Base-by-base conservation (phyloP, 2,329 filamentous ascomycete genomes). In the Scedosporium boydii region DNA sequence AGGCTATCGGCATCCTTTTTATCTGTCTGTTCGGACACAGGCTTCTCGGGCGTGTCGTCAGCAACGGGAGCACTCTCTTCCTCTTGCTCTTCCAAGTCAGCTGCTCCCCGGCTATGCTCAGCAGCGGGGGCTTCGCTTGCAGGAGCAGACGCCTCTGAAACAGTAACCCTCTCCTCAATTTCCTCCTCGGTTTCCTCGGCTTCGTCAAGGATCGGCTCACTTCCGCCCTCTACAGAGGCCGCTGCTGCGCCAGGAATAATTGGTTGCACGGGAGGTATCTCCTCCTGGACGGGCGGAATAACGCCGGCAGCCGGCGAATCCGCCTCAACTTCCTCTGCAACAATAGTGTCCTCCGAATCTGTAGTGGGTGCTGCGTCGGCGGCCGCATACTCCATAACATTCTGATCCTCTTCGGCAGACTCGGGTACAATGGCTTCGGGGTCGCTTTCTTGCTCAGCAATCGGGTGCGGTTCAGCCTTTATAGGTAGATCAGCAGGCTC, bases 271-370 rank as follows among this genome's bases (percentile, higher is more conserved):
- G 29, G 46, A 48, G 26, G 66, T 69, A 61, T 62, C 10, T 64
- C 63, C 26, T 69, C 63, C 16, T 42, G 29, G 6, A 58, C 56
- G n/a, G 58, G 57, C n/a, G 65, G 63, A 53, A 65, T 66, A 7
- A 57, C 62, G 0, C 67, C 62, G 1, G 66, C 70, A 14, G 67
- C 66, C 9, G 62, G 68, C 2, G 71, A 65, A 0, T 69, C 72
- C n/a, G 75, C 73, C 6, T 70, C 65, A 18, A 69, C 70, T 14
- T 70, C 67, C 60, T 75, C 70, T 23, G 18, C 23, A 29, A 26
- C 51, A 16, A 12, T 2, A 14, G 18, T 26, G 3, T 29, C 23
- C 23, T 55, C 73, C 1, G 68, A 74, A 48, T 77, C 76, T 16
- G 75, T 81, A 12, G 60, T 55, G 29, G 21, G 27, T 27, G 51